Evolutionary conservation across 345 rosid species (phyloP), one percentile per base, ranked within the genome.

Genomic region (Tarenaya hassleriana): DNA sequence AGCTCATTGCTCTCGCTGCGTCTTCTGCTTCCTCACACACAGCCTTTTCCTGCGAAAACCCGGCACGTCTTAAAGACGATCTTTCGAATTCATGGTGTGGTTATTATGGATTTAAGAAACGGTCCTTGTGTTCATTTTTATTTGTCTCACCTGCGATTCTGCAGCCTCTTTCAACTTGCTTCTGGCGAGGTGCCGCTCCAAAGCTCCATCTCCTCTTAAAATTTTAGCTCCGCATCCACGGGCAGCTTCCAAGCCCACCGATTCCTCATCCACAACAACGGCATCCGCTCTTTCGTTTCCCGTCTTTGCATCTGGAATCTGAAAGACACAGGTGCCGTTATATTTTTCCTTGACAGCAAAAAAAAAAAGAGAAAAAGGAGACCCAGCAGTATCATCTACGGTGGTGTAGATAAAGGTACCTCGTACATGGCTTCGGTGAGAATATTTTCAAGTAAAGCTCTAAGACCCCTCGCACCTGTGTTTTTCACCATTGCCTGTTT

Each of bases 351-450:
- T 2, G 5, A 24, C 29, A 24, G 29, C 29, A 24, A 24, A 24
- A 24, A 5, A 24, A 2, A 2, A 57, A 4, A 15, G 16, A 34
- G 45, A 27, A n/a, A n/a, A n/a, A n/a, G n/a, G n/a, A n/a, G n/a
- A n/a, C n/a, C n/a, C n/a, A n/a, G n/a, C n/a, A n/a, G n/a, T n/a
- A n/a, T n/a, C 6, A 19, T 43, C 43, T 43, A 1, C 4, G 3
- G 29, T 52, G 7, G 29, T 52, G 7, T 34, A 27, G 4, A 58
- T n/a, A 37, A 15, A 52, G n/a, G n/a, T 81, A 84, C 98, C 98
- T 91, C 96, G 69, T 77, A 91, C 98, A 91, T 91, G 56, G 98
- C 73, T 76, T 91, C 98, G 16, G 83, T 87, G 21, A 91, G 77
- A 69, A 79, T 80, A 79, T 73, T 81, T 78, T 91, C 98, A 40